These are phyloP conservation scores for Lentinula boryana DNA, from an alignment of 768 basidiomycete species.

Conservation along the genomic window DNA sequence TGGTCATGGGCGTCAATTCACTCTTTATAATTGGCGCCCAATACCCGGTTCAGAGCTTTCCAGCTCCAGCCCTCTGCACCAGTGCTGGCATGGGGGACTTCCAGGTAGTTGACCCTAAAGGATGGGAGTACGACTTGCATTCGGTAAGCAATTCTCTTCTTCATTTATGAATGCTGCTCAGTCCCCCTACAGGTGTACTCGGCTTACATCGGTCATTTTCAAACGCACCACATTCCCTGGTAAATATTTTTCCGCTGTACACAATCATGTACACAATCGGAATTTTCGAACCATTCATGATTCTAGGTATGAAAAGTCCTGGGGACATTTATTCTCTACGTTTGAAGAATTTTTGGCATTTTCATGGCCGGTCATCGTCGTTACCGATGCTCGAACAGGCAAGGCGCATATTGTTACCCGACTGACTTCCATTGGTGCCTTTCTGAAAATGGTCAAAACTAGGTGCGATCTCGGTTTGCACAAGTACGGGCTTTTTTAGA, in stretches of 20 bases:
- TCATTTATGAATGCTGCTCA: conserved; percentile 1
- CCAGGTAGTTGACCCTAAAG: conserved; percentile 18
- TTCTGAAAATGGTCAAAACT: conserved; percentile 82
- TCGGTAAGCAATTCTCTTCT: conserved; percentile 30
- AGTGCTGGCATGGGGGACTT: not conserved
- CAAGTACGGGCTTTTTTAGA: not conserved
- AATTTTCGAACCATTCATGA: conserved; percentile 1
- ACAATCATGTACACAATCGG: not conserved
- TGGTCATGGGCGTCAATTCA: not conserved
- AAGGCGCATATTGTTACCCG: conserved; percentile 79
- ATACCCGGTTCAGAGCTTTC: not conserved
- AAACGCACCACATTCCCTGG: conserved; percentile 66
- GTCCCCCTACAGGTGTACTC: conserved; percentile 44
- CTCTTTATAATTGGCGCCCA: not conserved
- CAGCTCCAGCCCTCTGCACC: not conserved
- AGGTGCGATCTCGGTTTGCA: conserved; percentile 31
- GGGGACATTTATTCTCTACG: conserved; percentile 73
- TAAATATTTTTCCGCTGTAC: conserved; percentile 14
- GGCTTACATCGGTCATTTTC: conserved; percentile 76
- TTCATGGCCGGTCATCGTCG: conserved; percentile 77
- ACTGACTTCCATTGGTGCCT: conserved; percentile 61
- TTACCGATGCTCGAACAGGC: conserved; percentile 68
- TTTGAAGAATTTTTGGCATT: conserved; percentile 78
- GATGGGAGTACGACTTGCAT: conserved; percentile 78
- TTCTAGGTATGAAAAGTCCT: conserved; percentile 70